Evolutionary conservation across 1,284 basidiomycete genomes (phyloP).

Genomic region (Trametes sp.): DNA sequence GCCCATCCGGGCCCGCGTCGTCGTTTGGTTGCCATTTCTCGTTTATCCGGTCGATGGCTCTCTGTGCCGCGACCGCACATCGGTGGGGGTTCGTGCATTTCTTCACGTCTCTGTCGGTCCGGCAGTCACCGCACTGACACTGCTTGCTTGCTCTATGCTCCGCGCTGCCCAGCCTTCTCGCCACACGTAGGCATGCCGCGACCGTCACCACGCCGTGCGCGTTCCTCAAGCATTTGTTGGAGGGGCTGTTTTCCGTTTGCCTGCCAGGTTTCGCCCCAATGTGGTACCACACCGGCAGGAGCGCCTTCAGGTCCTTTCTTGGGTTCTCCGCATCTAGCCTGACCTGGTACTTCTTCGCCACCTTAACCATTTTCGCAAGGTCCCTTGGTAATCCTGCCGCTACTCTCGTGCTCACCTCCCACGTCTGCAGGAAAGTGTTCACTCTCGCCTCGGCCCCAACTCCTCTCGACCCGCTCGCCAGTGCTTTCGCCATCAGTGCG

Average conservation of each 20-base stretch:
- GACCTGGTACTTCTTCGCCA: background rate
- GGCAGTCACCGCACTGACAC: background rate
- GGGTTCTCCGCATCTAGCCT: background rate
- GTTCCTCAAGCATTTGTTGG: background rate
- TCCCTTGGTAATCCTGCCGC: background rate
- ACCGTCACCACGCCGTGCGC: background rate
- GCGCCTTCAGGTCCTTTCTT: background rate
- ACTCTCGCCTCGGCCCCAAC: background rate
- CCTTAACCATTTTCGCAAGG: background rate
- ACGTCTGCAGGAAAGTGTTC: background rate
- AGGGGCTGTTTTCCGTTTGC: background rate
- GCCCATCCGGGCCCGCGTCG: background rate
- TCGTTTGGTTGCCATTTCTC: background rate
- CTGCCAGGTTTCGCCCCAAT: background rate
- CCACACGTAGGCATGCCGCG: background rate
- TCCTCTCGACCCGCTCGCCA: background rate
- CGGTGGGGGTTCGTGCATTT: background rate
- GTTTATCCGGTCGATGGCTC: background rate
- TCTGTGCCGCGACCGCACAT: background rate
- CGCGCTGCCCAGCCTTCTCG: background rate
- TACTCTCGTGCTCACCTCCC: conserved; percentile 1
- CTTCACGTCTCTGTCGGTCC: background rate
- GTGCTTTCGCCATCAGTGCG: background rate
- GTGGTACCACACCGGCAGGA: background rate
- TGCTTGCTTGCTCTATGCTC: background rate